phyloP scores from a whole-genome alignment of 345 rosid genomes.

The Syzygium oleosum region DNA sequence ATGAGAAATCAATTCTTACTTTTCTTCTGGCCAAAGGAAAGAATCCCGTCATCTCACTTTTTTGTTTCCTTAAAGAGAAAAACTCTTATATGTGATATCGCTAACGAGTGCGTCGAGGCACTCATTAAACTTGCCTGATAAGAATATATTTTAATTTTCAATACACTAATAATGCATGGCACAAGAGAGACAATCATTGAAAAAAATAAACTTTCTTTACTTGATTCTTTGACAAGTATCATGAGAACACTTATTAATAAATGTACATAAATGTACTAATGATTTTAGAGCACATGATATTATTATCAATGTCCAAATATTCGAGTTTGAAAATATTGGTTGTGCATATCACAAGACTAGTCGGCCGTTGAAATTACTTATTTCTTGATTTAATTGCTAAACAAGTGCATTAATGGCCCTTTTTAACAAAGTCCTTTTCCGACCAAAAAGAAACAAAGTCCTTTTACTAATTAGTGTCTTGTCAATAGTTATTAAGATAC shows the following conservation, averaged over 20 bases:
- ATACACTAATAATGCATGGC: background rate
- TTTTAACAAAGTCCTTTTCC: background rate
- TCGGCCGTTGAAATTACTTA: background rate
- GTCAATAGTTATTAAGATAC: background rate
- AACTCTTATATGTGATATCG: background rate
- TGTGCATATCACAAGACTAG: background rate
- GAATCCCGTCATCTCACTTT: accelerated
- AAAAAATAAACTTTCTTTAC: background rate
- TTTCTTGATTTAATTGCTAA: background rate
- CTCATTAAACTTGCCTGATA: background rate
- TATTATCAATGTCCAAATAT: background rate
- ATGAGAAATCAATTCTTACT: background rate
- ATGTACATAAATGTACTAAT: no score
- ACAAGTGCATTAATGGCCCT: background rate
- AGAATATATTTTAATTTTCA: background rate
- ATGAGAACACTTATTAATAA: no score
- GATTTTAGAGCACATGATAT: no score
- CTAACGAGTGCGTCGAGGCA: accelerated
- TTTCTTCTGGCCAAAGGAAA: background rate
- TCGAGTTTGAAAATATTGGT: background rate
- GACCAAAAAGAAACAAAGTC: background rate
- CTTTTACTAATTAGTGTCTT: background rate
- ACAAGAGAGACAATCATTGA: background rate
- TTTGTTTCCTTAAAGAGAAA: background rate
- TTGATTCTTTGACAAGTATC: background rate